Evolutionary conservation across 768 basidiomycete genomes (phyloP), one percentile per base, ranked within the genome.

Genomic region (Tylopilus rubrobrunneus): DNA sequence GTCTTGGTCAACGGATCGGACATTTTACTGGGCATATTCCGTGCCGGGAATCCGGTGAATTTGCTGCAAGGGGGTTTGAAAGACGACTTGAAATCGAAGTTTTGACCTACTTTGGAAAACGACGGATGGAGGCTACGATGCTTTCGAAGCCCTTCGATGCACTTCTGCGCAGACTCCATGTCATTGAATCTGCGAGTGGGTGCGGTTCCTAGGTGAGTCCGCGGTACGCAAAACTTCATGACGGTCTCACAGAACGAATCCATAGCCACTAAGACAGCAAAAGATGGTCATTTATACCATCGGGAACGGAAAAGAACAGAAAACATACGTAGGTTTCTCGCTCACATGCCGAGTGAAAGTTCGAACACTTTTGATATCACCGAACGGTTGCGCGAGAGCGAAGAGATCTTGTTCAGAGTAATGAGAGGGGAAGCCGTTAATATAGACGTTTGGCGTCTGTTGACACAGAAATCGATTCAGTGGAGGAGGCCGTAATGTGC

Each of bases 31-130:
- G 7, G 83, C 77, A 60, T 86, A 87, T 42, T 76, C 67, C 2
- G 87, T 87, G 11, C 89, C 89, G 6, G 88, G 89, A 44, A 92
- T 91, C 64, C 89, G 89, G 71, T 92, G 89, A 17, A 86, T n/a
- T n/a, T n/a, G n/a, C n/a, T n/a, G n/a, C n/a, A n/a, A n/a, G n/a
- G n/a, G n/a, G n/a, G n/a, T n/a, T n/a, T n/a, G n/a, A n/a, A n/a
- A n/a, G n/a, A n/a, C n/a, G n/a, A n/a, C n/a, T n/a, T n/a, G n/a
- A n/a, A n/a, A n/a, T n/a, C n/a, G n/a, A n/a, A n/a, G n/a, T n/a
- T n/a, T n/a, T n/a, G n/a, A n/a, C n/a, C n/a, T n/a, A n/a, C n/a
- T n/a, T n/a, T n/a, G n/a, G n/a, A n/a, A n/a, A n/a, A n/a, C n/a
- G n/a, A n/a, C n/a, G n/a, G n/a, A n/a, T n/a, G n/a, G n/a, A n/a